Base-by-base conservation (phyloP, 768 basidiomycete genomes). In the Amanita pallidorosea region DNA sequence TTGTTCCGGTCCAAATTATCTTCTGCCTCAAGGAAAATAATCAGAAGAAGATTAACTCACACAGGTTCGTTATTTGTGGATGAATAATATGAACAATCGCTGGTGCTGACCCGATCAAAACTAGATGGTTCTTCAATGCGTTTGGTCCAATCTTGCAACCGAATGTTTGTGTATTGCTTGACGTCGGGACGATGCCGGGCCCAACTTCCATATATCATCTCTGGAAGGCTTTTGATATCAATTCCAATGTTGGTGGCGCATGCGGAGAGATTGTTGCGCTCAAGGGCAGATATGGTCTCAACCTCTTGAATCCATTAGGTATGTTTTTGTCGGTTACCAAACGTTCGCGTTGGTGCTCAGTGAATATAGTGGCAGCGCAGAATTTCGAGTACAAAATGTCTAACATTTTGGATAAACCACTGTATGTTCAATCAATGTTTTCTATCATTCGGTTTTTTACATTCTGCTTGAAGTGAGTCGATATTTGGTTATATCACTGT, bases 401-500 rank as follows among this genome's bases (percentile, higher is more conserved):
- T 29, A 94, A 94, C 60, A 95, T 95, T 56, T 66, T 95, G 51
- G 91, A 94, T 60, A 95, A 95, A 62, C 90, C 93, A 3, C 64
- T 95, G 65, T 76, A 53, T 38, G 70, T 47, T 31, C 11, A 25
- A 40, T 15, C 15, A 22, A 20, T 8, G 51, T 44, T 49, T 45
- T 31, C 23, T n/a, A 33, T 31, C 29, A 37, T 17, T 15, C 25
- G 15, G 45, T 35, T 15, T n/a, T 45, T 23, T 35, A 31, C 23
- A 44, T 5, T 29, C 33, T 47, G 4, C 25, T 1, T 15, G 11
- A 49, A 79, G 77, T 41, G 91, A 93, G 58, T 83, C 80, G 0
- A 77, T 93, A 31, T 93, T 94, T 62, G 93, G 93, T 7, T 95
- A 95, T 63, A 97, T 98, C 63, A 86, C 90, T 0, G 95, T 99